Base-by-base conservation (phyloP, 352 stramenopile genomes). In the Pythium phragmitis region DNA sequence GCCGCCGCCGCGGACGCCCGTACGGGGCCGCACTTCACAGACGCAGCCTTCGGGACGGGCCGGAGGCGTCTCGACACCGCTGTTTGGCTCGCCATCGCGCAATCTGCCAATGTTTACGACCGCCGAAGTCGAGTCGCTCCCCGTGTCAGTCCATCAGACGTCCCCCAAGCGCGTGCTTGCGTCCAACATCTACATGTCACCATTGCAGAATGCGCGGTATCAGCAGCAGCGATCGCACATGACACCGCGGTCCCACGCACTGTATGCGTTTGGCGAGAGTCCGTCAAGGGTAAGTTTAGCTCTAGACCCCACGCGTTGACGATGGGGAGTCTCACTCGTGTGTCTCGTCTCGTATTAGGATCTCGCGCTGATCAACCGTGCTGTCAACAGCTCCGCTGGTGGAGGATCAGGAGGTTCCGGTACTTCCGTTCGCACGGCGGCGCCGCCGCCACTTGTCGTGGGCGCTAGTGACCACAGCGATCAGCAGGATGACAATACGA, bases 191-290 rank as follows among this genome's bases (percentile, higher is more conserved):
- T 96, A 92, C 68, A 91, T 96, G 80, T 92, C 85, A 16, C 85
- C 87, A 7, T 65, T 93, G 30, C 85, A 92, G 62, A 88, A 93
- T 60, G 76, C 85, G 11, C 77, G 84, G 17, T 70, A 92, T 23
- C 70, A 76, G 42, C 75, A 92, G 59, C 80, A 86, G 26, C 82
- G 84, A 16, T 81, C 82, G 11, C 70, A 89, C 17, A 69, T 92
- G 47, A 94, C 86, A 0, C 87, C 85, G 13, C 81, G 87, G 0
- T 93, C 85, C 2, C 87, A 94, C 41, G 87, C 83, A 23, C 67
- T 96, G 54, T 96, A 96, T 50, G 87, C 87, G 0, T 92, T 96
- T 72, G 87, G 87, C n/a, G 87, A 96, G 53, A 94, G 85, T 61
- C 85, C 87, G 4, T 80, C 87, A 13, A 69, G 83, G 58, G 87